A percentile compares a stretch with the other conserved stretches of the same genome.
Evolutionary conservation across 1,284 basidiomycete species (phyloP).

Genomic region (Trichosporon asahii): DNA sequence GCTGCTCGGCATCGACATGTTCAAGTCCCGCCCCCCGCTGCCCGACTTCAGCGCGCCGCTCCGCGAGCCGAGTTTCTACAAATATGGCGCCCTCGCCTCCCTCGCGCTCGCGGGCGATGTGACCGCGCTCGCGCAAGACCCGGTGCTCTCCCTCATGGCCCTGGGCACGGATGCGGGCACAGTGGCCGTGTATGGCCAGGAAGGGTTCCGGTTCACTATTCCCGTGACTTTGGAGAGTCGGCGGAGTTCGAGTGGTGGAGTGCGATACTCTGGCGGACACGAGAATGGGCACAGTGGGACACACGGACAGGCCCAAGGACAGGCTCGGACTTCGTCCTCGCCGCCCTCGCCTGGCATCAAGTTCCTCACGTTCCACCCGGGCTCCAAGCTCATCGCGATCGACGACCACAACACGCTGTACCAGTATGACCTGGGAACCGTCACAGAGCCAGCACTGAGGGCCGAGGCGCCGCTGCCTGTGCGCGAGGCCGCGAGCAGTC

Average conservation of each 20-base stretch:
- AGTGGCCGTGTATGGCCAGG: conserved; percentile 45
- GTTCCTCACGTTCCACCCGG: conserved; percentile 50
- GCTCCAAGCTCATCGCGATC: conserved; percentile 43
- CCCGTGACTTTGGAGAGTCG: conserved; percentile 25
- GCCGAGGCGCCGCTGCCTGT: conserved; percentile 38
- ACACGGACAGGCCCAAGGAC: too few species aligned
- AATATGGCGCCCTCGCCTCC: conserved; percentile 47
- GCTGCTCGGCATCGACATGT: conserved; percentile 30
- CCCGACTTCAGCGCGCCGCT: conserved; percentile 49
- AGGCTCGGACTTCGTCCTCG: not conserved
- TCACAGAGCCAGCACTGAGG: conserved; percentile 38
- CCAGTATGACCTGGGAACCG: conserved; percentile 37
- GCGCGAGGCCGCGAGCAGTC: conserved; percentile 33
- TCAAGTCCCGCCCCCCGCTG: conserved; percentile 39
- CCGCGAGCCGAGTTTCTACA: conserved; percentile 47
- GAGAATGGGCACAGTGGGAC: too few species aligned
- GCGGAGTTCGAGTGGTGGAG: not conserved
- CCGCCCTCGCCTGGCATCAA: conserved; percentile 30
- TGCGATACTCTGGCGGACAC: too few species aligned
- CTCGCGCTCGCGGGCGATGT: conserved; percentile 56
- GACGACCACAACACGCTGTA: conserved; percentile 45
- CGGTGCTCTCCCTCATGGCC: conserved; percentile 68
- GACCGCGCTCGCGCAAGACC: conserved; percentile 65
- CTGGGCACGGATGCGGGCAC: conserved; percentile 56
- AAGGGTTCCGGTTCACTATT: conserved; percentile 47